Evolutionary conservation across 2,329 filamentous ascomycete genomes (phyloP).

Genomic region (Epichloe hybrida): DNA sequence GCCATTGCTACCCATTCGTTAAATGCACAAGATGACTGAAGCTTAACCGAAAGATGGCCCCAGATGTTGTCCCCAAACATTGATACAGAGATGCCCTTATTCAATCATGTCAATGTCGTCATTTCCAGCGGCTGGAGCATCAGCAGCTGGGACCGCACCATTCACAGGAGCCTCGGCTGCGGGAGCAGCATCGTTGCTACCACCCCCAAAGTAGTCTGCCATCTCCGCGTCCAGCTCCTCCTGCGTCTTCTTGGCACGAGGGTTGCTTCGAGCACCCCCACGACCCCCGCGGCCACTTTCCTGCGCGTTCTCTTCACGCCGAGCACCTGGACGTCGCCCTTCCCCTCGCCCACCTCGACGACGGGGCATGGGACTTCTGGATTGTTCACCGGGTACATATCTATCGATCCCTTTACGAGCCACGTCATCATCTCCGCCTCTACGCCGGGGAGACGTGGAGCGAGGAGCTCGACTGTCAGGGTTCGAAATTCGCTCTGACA

Average conservation of each 20-base stretch:
- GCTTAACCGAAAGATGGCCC: not conserved
- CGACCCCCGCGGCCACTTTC: conserved; percentile 25
- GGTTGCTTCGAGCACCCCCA: conserved; percentile 26
- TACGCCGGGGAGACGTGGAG: conserved; percentile 39
- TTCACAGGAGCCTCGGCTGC: conserved; percentile 16
- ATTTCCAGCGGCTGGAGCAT: conserved; percentile 14
- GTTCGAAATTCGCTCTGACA: conserved; percentile 47
- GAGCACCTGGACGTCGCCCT: conserved; percentile 37
- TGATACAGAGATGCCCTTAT: conserved; percentile 18
- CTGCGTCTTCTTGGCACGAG: conserved; percentile 68
- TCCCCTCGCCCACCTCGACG: conserved; percentile 37
- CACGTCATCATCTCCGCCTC: conserved; percentile 40
- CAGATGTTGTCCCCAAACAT: not conserved
- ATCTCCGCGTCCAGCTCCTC: conserved; percentile 94
- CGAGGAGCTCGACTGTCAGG: conserved; percentile 47
- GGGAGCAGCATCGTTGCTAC: conserved; percentile 20
- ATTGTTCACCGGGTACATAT: conserved; percentile 54
- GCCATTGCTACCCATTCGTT: not conserved
- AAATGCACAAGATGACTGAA: not conserved
- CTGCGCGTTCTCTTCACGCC: conserved; percentile 26
- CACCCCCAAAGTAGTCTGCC: conserved; percentile 72
- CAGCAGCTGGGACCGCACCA: conserved; percentile 19
- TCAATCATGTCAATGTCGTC: conserved; percentile 63
- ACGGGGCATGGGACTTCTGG: conserved; percentile 45
- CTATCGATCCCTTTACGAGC: conserved; percentile 60